Conservation (phyloP, 2,329 filamentous ascomycete genomes). For the Fusarium xylarioides region DNA sequence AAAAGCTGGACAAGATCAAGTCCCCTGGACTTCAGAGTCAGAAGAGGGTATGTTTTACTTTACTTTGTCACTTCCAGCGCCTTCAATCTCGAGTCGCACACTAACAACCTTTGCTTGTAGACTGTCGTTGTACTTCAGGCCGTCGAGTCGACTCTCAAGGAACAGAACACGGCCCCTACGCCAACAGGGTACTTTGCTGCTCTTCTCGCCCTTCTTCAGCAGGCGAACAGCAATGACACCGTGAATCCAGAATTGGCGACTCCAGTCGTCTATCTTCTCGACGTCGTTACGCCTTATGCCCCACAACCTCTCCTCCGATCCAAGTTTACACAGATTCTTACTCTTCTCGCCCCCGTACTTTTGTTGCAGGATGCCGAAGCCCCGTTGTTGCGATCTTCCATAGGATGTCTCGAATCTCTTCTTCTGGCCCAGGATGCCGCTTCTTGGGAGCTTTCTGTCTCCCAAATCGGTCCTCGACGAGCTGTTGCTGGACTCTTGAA, state of each 20-base stretch:
- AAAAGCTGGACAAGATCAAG: conserved; percentile 97
- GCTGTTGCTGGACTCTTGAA: conserved; percentile 87
- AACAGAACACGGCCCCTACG: conserved; percentile 83
- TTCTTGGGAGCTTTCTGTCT: conserved; percentile 87
- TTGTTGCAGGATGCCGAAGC: conserved; percentile 85
- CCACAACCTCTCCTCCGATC: conserved; percentile 88
- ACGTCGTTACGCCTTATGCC: conserved; percentile 85
- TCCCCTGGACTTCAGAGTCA: conserved; percentile 96
- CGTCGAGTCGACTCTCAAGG: conserved; percentile 90
- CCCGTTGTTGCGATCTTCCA: conserved; percentile 83
- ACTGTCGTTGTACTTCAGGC: conserved; percentile 87
- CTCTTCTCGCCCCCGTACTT: conserved; percentile 84
- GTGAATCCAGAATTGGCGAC: conserved; percentile 84
- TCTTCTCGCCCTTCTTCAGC: conserved; percentile 85
- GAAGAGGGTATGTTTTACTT: conserved; percentile 75
- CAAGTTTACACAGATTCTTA: conserved; percentile 94
- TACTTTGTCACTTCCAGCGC: background rate
- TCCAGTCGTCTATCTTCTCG: conserved; percentile 93
- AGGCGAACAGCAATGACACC: conserved; percentile 74
- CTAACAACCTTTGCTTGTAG: conserved; percentile 53
- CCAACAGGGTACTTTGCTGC: conserved; percentile 95
- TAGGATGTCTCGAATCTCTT: conserved; percentile 93
- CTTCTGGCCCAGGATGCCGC: conserved; percentile 86
- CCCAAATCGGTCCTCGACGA: conserved; percentile 84
- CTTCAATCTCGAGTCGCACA: conserved; percentile 15